Evolutionary conservation across 2,329 filamentous ascomycete species (phyloP).

Genomic region (Metarhizium brunneum): DNA sequence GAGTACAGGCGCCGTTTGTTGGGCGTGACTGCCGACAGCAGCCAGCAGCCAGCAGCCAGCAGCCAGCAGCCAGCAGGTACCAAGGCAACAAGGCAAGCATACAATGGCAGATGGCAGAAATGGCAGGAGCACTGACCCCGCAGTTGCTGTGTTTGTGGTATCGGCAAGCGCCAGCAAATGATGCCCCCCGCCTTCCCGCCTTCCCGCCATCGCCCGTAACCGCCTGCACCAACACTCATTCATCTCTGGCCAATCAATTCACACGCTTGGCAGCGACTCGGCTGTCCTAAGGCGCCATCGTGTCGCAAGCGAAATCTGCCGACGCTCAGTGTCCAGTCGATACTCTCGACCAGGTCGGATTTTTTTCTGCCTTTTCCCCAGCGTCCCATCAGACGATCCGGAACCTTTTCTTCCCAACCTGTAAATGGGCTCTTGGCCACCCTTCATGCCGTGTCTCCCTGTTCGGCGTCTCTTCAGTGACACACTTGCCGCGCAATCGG

Average conservation of each 20-base stretch:
- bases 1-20: too few relatives aligned
- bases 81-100: too few relatives aligned
- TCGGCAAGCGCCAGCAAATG: not conserved
- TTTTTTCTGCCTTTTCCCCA: not conserved
- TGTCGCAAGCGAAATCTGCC: not conserved
- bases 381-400: not conserved
- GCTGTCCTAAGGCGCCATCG: not conserved
- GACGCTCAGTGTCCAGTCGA: not conserved
- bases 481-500: not conserved
- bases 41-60: too few relatives aligned
- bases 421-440: not conserved
- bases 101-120: not conserved
- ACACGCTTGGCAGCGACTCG: not conserved
- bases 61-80: too few relatives aligned
- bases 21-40: too few relatives aligned
- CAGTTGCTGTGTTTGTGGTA: too few relatives aligned
- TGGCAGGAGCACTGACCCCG: not conserved
- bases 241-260: conserved; percentile 1
- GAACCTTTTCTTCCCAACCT: not conserved
- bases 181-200: not conserved
- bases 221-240: not conserved
- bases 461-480: too few relatives aligned
- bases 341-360: not conserved
- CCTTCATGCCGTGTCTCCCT: not conserved
- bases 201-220: not conserved